A percentile compares a stretch with the other conserved stretches of the same genome.
Conservation (phyloP, 2,329 filamentous ascomycete genomes). For the Decorospora gaudefroyi region DNA sequence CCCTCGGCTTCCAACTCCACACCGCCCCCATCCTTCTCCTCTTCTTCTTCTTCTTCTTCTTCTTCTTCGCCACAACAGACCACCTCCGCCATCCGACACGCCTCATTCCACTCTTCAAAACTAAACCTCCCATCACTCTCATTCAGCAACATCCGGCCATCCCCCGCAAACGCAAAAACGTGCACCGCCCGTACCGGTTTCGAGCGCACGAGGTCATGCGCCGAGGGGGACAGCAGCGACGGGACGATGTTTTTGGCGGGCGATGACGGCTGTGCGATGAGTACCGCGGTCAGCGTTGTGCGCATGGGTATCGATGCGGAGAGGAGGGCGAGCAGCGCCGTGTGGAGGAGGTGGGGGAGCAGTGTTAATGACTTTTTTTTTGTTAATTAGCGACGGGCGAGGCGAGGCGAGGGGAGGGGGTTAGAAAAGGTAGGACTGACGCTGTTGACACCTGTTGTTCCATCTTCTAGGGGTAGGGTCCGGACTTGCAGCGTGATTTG, state of each 20-base stretch:
- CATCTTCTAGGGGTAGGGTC: slow-evolving; percentile 68
- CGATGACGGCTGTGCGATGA: slow-evolving; percentile 76
- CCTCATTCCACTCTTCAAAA: slow-evolving; percentile 73
- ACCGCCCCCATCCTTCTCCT: slow-evolving; percentile 45
- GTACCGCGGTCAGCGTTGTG: slow-evolving; percentile 76
- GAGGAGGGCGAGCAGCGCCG: slow-evolving; percentile 79
- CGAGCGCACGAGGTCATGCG: slow-evolving; percentile 64
- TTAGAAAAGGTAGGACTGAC: slow-evolving; percentile 57
- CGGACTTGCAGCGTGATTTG: slow-evolving; percentile 81
- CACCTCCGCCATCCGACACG: slow-evolving; percentile 66
- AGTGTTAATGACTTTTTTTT: slow-evolving; percentile 70
- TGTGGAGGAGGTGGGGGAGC: slow-evolving; percentile 81
- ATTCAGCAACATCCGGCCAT: slow-evolving; percentile 71
- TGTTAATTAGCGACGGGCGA: slow-evolving; percentile 9
- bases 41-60: slow-evolving; percentile 49
- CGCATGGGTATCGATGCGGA: slow-evolving; percentile 82
- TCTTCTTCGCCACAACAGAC: slow-evolving; percentile 63
- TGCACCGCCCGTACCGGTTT: slow-evolving; percentile 80
- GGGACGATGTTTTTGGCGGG: slow-evolving; percentile 61
- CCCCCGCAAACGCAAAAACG: slow-evolving; percentile 73
- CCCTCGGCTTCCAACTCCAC: slow-evolving; percentile 35
- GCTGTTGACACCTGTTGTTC: slow-evolving; percentile 62
- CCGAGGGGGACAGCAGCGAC: slow-evolving; percentile 59
- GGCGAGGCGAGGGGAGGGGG: slow-evolving; percentile 11
- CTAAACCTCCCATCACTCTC: slow-evolving; percentile 83